Evolutionary conservation across 768 basidiomycete genomes (phyloP).

Genomic region (Filobasidium floriforme): DNA sequence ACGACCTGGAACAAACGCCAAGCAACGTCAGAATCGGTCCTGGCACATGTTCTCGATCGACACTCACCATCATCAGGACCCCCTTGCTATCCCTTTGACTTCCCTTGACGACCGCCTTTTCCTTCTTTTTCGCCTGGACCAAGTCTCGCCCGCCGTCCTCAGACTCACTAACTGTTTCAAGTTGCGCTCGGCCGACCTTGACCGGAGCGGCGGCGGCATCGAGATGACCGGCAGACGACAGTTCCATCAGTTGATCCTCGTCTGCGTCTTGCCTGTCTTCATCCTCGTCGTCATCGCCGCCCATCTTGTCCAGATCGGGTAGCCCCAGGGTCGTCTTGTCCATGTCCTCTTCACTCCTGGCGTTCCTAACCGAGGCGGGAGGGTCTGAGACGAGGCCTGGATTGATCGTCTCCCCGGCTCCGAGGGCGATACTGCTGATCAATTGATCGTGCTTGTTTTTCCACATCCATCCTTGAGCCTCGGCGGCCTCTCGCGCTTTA

Average conservation of each 20-base stretch:
- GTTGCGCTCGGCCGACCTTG: not conserved
- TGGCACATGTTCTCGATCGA: too few species aligned
- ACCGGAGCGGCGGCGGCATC: not conserved
- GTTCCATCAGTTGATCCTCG: conserved; percentile 2
- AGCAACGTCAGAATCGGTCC: not conserved
- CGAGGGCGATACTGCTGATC: not conserved
- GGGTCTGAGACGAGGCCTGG: not conserved
- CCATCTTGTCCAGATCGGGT: not conserved
- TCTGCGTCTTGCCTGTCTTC: not conserved
- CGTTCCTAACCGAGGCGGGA: not conserved
- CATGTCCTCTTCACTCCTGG: not conserved
- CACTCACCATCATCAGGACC: conserved; percentile 25
- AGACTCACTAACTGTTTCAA: not conserved
- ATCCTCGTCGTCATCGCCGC: not conserved
- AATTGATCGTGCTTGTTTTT: conserved; percentile 7
- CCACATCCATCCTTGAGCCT: conserved; percentile 14
- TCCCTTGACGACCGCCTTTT: conserved; percentile 7
- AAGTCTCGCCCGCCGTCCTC: conserved; percentile 4
- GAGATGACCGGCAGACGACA: not conserved
- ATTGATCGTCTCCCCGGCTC: conserved; percentile 2
- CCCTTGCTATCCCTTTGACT: conserved; percentile 14
- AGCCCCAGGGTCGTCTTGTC: not conserved
- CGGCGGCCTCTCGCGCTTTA: conserved; percentile 15
- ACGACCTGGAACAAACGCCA: conserved; percentile 16
- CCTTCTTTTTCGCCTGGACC: conserved; percentile 1